These are phyloP conservation scores for Penicillium vulpinum DNA, from an alignment of 2,329 filamentous ascomycete species.

Conservation along the genomic window DNA sequence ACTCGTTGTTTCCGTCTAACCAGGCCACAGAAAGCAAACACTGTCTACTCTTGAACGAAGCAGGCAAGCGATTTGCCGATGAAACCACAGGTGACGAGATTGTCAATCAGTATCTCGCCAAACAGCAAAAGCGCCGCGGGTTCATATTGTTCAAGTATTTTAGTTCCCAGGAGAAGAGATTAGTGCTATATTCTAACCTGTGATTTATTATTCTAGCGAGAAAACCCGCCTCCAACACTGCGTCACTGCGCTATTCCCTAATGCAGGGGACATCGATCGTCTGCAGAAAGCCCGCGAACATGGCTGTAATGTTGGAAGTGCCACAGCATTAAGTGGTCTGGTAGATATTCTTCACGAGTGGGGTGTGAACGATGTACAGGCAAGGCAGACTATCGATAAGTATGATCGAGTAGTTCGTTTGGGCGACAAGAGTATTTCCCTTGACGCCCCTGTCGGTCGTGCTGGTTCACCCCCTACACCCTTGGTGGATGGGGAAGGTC, in stretches of 20 bases:
- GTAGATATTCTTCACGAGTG: constrained; percentile 20
- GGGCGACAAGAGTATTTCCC: constrained; percentile 3
- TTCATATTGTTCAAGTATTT: constrained; percentile 28
- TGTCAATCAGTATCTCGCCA: constrained; percentile 30
- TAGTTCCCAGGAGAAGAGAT: not conserved
- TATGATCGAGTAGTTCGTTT: constrained; percentile 21
- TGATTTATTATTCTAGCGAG: constrained; percentile 14
- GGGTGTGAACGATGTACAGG: constrained; percentile 23
- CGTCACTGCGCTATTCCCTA: constrained; percentile 24
- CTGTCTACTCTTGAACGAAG: constrained; percentile 26
- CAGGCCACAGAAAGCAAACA: constrained; percentile 24
- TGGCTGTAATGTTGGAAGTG: constrained; percentile 28
- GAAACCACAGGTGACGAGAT: constrained; percentile 31
- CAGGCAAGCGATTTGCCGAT: constrained; percentile 25
- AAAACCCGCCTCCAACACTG: constrained; percentile 24
- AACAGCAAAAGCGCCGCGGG: constrained; percentile 27
- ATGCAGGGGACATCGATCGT: constrained; percentile 29
- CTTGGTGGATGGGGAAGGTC: constrained; percentile 26
- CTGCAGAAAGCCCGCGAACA: constrained; percentile 27
- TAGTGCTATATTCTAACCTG: not conserved
- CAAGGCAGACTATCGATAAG: constrained; percentile 21
- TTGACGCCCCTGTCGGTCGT: constrained; percentile 21
- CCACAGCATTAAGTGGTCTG: constrained; percentile 18
- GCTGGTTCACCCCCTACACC: constrained; percentile 15
- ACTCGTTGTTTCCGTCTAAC: not conserved